These are phyloP conservation scores for Coemansia erecta DNA, from an alignment of 192 early-diverging fungal genomes.

Conservation along the genomic window DNA sequence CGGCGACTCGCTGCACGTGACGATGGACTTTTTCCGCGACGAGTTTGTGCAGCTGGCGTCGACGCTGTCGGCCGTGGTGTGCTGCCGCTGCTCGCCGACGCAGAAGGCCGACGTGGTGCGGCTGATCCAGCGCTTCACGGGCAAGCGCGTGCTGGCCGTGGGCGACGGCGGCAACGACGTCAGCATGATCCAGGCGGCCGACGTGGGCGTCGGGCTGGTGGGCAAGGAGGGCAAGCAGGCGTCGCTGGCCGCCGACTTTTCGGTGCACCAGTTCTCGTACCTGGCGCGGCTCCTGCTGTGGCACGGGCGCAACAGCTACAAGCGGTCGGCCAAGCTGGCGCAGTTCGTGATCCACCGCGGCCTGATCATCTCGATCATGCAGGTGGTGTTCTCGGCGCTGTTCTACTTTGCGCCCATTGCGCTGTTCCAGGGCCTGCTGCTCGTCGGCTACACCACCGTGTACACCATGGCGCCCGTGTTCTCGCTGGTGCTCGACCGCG, in stretches of 20 bases:
- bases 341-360: conserved; percentile 98
- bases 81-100: conserved; percentile 94
- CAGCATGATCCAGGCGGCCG: conserved; percentile 93
- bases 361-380: conserved; percentile 96
- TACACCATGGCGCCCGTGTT: conserved; percentile 98
- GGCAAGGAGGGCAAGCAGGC: conserved; percentile 97
- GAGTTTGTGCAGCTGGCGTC: conserved; percentile 80
- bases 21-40: conserved; percentile 67
- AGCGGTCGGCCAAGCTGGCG: conserved; percentile 87
- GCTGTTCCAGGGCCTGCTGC: conserved; percentile 82
- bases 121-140: conserved; percentile 71
- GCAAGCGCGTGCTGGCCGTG: conserved; percentile 80
- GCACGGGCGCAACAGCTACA: conserved; percentile 95
- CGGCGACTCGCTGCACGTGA: conserved; percentile 83
- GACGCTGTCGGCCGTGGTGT: conserved; percentile 81
- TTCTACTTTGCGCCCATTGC: conserved; percentile 98
- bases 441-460: conserved; percentile 92
- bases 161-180: conserved; percentile 99
- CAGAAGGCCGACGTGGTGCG: conserved; percentile 92
- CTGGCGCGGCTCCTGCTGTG: conserved; percentile 85
- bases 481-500: conserved; percentile 88
- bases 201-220: conserved; percentile 96
- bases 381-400: conserved; percentile 93
- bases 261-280: conserved; percentile 83
- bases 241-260: conserved; percentile 91